Base-by-base conservation (phyloP, 2,329 filamentous ascomycete species). In the Ophiocordyceps camponoti-floridani region DNA sequence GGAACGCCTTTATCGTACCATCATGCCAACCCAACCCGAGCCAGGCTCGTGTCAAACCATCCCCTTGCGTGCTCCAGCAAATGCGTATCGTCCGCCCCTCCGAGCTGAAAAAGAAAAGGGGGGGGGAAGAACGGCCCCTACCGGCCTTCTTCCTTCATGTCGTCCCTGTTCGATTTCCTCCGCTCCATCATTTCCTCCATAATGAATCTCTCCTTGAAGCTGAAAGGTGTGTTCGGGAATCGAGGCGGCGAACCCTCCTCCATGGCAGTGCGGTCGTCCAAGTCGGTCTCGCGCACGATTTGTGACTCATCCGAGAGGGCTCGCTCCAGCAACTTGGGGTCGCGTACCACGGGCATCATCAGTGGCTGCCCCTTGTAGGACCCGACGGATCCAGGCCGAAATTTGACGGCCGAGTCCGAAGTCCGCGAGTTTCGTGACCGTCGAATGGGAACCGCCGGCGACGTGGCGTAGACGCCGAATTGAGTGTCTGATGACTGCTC, bases 331-430 rank as follows among this genome's bases (percentile, higher is more conserved):
- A 75, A 45, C 19, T 69, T 64, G 9, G 68, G 62, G 43, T 70
- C 64, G 42, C 63, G 64, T 41, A 76, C 64, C 13, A 75, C 61
- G 2, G 68, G 65, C 59, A 75, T 71, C 33, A 65, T 61, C 42
- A 77, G 67, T 13, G 71, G 64, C 18, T 64, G 64, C 40, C 72
- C 72, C 51, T 67, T 72, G 51, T 72, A 74, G n/a, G 71, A 75
- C 3, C 71, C 71, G 13, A 70, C 55, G 7, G 67, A 69, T 16
- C 63, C 62, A 19, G 61, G 54, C 40, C 61, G 55, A 44, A 61
- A 61, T 41, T 58, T 61, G 42, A 61, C 51, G 4, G 51, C 51
- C 3, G 61, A n/a, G 56, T 55, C 38, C 53, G 47, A 26, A 54
- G 53, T 45, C 57, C 40, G 35, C 40, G 43, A 42, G 30, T 35